These are phyloP conservation scores for Fomitopsis pinicola DNA, from an alignment of 1,284 basidiomycete species.

Conservation along the genomic window DNA sequence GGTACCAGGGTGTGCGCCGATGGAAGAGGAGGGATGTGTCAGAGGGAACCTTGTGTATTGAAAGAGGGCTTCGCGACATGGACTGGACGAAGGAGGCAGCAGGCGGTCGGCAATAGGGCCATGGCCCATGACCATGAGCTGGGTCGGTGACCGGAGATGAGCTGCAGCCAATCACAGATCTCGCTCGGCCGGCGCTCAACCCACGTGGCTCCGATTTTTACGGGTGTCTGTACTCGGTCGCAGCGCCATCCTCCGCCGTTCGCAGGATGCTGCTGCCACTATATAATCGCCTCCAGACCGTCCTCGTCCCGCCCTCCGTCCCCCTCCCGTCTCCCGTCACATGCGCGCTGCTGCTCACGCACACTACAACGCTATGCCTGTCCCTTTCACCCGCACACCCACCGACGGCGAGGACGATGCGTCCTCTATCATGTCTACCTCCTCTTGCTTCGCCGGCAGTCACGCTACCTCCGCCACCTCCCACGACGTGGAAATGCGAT, in stretches of 20 bases:
- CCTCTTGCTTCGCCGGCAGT: conserved; percentile 38
- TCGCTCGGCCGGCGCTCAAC: background rate
- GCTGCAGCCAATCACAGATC: conserved; percentile 4
- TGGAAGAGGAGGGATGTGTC: background rate
- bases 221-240: conserved; percentile 20
- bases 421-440: conserved; percentile 31
- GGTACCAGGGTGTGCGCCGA: background rate
- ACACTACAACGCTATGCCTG: conserved; percentile 8
- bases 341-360: conserved; percentile 10
- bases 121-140: conserved; percentile 3
- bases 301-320: conserved; percentile 8
- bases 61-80: background rate
- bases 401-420: conserved; percentile 28
- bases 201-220: conserved; percentile 22
- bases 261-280: conserved; percentile 8
- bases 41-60: background rate
- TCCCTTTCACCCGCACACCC: background rate
- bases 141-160: conserved; percentile 9
- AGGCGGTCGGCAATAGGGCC: background rate
- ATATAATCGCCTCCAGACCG: conserved; percentile 8
- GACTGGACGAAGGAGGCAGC: background rate
- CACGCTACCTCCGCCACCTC: conserved; percentile 36
- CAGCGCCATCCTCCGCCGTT: conserved; percentile 21
- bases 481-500: conserved; percentile 43
- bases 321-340: conserved; percentile 5